A percentile compares a stretch with the other conserved stretches of the same genome.
Conservation (phyloP, 2,329 filamentous ascomycete genomes). For the Xylaria sp. region DNA sequence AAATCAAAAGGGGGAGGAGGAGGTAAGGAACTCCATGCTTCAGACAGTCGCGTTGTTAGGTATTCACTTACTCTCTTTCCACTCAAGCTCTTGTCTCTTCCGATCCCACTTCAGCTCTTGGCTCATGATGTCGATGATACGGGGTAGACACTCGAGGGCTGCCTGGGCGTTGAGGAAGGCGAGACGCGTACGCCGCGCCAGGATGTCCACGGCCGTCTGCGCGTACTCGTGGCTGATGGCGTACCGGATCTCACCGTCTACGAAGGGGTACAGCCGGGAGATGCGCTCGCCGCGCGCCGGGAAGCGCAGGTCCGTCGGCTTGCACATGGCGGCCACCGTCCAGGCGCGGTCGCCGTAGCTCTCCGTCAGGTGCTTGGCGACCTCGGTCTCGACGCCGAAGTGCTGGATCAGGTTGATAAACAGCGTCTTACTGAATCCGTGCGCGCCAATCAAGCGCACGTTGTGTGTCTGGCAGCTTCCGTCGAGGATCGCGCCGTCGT, state of each 20-base stretch:
- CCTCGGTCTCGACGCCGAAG: conserved; percentile 90
- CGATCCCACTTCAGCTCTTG: conserved; percentile 83
- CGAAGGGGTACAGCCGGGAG: conserved; percentile 83
- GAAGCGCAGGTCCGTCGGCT: conserved; percentile 80
- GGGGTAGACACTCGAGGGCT: conserved; percentile 84
- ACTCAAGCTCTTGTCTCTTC: conserved; percentile 79
- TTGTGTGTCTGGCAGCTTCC: conserved; percentile 86
- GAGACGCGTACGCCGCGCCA: conserved; percentile 84
- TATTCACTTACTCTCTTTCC: conserved; percentile 72
- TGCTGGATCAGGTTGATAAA: conserved; percentile 97
- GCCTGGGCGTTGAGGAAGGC: conserved; percentile 94
- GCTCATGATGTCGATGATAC: conserved; percentile 88
- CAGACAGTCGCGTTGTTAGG: neutral
- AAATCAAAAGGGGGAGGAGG: neutral
- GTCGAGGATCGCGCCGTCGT: conserved; percentile 71
- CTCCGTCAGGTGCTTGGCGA: conserved; percentile 86
- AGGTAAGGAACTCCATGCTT: neutral
- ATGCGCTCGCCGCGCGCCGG: conserved; percentile 85
- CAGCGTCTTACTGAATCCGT: conserved; percentile 86
- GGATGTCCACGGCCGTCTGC: conserved; percentile 87
- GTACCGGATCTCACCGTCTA: conserved; percentile 91
- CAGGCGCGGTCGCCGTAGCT: conserved; percentile 94
- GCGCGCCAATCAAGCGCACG: conserved; percentile 82
- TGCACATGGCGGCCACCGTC: conserved; percentile 84
- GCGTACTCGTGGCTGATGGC: conserved; percentile 90